Conservation (phyloP, 345 rosid species). For the Hibiscus mutabilis region DNA sequence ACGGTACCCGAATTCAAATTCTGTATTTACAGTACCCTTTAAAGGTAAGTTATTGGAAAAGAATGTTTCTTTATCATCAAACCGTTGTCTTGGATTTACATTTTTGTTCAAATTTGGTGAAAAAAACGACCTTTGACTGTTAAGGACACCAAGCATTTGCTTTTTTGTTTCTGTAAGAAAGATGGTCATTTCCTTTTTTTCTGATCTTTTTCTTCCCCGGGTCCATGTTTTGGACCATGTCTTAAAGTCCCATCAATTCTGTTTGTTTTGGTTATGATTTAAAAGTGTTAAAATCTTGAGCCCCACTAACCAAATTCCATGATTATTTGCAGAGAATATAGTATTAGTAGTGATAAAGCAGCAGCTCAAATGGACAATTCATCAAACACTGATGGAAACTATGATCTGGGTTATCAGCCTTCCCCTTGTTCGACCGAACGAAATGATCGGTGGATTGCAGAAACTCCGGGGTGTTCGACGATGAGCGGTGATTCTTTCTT, state of each 20-base stretch:
- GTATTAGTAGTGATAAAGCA: background rate
- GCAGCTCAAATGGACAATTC: constrained; percentile 32
- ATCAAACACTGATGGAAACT: constrained; percentile 37
- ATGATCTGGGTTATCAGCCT: constrained; percentile 42
- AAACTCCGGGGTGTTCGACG: constrained; percentile 50
- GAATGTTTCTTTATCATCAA: constrained; percentile 42
- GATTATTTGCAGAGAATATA: constrained; percentile 32
- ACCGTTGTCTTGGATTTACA: constrained; percentile 14
- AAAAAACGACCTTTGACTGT: constrained; percentile 25
- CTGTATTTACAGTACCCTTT: background rate
- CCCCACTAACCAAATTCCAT: constrained; percentile 20
- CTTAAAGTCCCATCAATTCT: constrained; percentile 9
- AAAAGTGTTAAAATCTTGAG: constrained; percentile 16
- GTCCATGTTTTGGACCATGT: constrained; percentile 6
- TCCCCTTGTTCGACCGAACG: constrained; percentile 50
- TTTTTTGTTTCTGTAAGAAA: constrained; percentile 34
- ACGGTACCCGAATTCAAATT: constrained; percentile 40
- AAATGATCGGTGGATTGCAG: constrained; percentile 41
- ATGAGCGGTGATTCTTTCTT: constrained; percentile 48
- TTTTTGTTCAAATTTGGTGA: background rate
- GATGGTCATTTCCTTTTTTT: constrained; percentile 3
- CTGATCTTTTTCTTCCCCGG: background rate
- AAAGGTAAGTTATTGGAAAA: constrained; percentile 36
- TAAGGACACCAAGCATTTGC: constrained; percentile 22
- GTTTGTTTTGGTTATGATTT: background rate